phyloP scores from a whole-genome alignment of 176 grass and related monocot genomes.

The Aegilops longissima region DNA sequence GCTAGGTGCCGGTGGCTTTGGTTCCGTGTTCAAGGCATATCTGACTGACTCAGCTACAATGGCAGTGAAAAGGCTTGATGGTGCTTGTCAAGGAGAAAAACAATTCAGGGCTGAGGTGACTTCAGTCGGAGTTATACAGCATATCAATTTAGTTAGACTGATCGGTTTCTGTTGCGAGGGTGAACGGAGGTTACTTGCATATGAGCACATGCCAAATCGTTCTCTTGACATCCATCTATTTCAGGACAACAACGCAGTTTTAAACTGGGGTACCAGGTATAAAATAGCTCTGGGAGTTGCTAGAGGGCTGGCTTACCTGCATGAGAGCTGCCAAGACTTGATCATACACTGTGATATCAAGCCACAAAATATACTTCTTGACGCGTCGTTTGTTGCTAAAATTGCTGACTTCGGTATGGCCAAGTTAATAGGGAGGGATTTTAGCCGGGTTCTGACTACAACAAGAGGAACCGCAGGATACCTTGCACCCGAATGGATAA shows the following conservation, averaged over 20 bases:
- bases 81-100: slow-evolving; percentile 47
- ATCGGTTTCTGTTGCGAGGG: slow-evolving; percentile 55
- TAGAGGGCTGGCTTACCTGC: slow-evolving; percentile 52
- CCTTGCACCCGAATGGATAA: slow-evolving; percentile 20
- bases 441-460: slow-evolving; percentile 12
- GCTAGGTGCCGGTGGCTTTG: slow-evolving; percentile 49
- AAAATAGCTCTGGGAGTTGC: slow-evolving; percentile 45
- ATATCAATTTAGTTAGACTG: slow-evolving; percentile 56
- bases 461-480: slow-evolving; percentile 3
- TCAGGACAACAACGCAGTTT: neutral
- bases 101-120: slow-evolving; percentile 36
- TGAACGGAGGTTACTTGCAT: slow-evolving; percentile 41
- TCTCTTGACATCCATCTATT: slow-evolving; percentile 51
- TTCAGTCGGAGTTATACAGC: slow-evolving; percentile 45
- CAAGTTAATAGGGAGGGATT: slow-evolving; percentile 18
- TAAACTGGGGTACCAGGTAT: slow-evolving; percentile 47
- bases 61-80: slow-evolving; percentile 55
- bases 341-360: slow-evolving; percentile 38
- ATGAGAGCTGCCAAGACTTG: slow-evolving; percentile 49
- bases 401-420: slow-evolving; percentile 35
- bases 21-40: slow-evolving; percentile 51
- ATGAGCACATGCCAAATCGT: slow-evolving; percentile 49
- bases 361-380: slow-evolving; percentile 21
- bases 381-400: slow-evolving; percentile 8
- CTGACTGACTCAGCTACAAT: slow-evolving; percentile 34